These are phyloP conservation scores for Corchorus capsularis DNA, from an alignment of 345 rosid genomes.

Conservation along the genomic window DNA sequence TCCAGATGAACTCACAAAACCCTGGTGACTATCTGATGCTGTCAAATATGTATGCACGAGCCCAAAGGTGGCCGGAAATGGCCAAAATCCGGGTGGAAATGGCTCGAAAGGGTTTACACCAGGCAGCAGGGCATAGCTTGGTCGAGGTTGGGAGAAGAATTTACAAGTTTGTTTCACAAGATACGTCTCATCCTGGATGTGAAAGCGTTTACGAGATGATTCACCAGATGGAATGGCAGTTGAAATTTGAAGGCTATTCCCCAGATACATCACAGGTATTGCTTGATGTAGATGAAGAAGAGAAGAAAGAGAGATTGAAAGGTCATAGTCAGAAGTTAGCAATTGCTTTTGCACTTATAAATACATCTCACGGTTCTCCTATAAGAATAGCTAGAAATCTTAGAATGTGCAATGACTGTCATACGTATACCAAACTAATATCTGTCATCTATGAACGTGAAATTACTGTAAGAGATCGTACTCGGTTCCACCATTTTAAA, in stretches of 20 bases:
- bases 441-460: slow-evolving; percentile 64
- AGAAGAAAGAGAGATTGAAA: slow-evolving; percentile 66
- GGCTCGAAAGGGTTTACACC: slow-evolving; percentile 39
- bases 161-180: slow-evolving; percentile 66
- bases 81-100: slow-evolving; percentile 48
- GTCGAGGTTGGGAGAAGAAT: slow-evolving; percentile 54
- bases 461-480: slow-evolving; percentile 67
- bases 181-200: slow-evolving; percentile 43
- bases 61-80: slow-evolving; percentile 59
- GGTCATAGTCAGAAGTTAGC: slow-evolving; percentile 81
- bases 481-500: slow-evolving; percentile 76
- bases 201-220: slow-evolving; percentile 56
- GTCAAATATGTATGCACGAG: slow-evolving; percentile 58
- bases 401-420: slow-evolving; percentile 86
- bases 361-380: slow-evolving; percentile 56
- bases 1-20: slow-evolving; percentile 41
- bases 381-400: slow-evolving; percentile 68
- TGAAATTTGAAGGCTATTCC: slow-evolving; percentile 73
- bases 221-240: slow-evolving; percentile 90
- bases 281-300: slow-evolving; percentile 62
- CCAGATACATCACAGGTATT: slow-evolving; percentile 61
- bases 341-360: slow-evolving; percentile 62
- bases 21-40: slow-evolving; percentile 59
- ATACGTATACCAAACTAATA: slow-evolving; percentile 65
- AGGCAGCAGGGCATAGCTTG: slow-evolving; percentile 57